phyloP scores from a whole-genome alignment of 768 basidiomycete species.

The Suillus decipiens region DNA sequence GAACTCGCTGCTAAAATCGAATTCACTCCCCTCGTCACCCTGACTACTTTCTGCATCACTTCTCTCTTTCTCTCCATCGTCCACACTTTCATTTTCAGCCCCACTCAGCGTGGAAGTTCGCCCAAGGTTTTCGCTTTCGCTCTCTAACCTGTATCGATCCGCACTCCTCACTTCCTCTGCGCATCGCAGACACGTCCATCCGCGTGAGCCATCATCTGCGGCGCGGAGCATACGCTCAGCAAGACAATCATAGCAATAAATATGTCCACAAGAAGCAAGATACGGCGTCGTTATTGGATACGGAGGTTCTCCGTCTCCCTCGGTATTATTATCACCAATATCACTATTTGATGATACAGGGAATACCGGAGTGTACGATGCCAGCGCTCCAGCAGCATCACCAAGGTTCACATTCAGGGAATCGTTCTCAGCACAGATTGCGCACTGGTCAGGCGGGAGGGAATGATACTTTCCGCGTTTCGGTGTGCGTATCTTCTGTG shows the following conservation, averaged over 20 bases:
- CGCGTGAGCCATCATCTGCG: slow-evolving; percentile 58
- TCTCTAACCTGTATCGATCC: slow-evolving; percentile 43
- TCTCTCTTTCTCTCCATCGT: slow-evolving; percentile 29
- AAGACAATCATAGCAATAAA: slow-evolving; percentile 94
- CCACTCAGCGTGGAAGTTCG: slow-evolving; percentile 36
- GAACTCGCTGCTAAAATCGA: slow-evolving; percentile 56
- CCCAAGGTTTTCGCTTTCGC: slow-evolving; percentile 30
- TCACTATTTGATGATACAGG: slow-evolving; percentile 15
- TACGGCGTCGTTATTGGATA: slow-evolving; percentile 83
- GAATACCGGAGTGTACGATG: slow-evolving; percentile 29
- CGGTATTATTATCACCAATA: background rate
- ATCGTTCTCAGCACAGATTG: slow-evolving; percentile 84
- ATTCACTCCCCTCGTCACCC: slow-evolving; percentile 47
- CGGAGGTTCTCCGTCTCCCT: slow-evolving; percentile 43
- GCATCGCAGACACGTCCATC: slow-evolving; percentile 88
- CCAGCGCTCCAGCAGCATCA: slow-evolving; percentile 53
- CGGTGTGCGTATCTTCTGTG: slow-evolving; percentile 16
- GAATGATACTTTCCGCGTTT: slow-evolving; percentile 64
- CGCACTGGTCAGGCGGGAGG: slow-evolving; percentile 77
- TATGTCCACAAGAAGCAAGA: slow-evolving; percentile 77
- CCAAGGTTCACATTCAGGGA: slow-evolving; percentile 59
- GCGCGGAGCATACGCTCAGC: slow-evolving; percentile 77
- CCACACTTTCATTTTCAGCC: slow-evolving; percentile 34
- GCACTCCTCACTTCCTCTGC: slow-evolving; percentile 62
- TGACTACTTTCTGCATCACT: slow-evolving; percentile 16